Conservation (phyloP, 2,329 filamentous ascomycete species). For the Epichloe aotearoae region DNA sequence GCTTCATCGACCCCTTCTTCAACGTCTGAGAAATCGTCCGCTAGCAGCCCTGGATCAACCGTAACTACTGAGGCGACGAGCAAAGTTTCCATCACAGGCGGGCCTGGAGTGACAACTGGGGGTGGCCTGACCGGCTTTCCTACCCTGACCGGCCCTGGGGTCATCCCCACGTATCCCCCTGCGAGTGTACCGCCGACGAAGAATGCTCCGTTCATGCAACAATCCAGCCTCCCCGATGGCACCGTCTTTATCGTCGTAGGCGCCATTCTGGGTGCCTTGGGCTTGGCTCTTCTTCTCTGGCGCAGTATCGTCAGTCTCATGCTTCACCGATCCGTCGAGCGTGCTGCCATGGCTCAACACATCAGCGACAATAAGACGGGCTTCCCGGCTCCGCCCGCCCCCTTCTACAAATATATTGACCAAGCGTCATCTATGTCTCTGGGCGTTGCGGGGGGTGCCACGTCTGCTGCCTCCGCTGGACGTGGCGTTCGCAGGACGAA, state of each 20-base stretch:
- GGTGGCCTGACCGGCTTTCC: conserved; percentile 23
- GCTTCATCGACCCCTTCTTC: not conserved
- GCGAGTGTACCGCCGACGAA: conserved; percentile 69
- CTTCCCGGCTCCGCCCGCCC: conserved; percentile 43
- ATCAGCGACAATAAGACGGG: conserved; percentile 55
- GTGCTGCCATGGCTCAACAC: conserved; percentile 65
- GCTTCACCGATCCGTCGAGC: conserved; percentile 80
- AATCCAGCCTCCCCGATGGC: conserved; percentile 72
- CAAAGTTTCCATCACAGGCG: conserved; percentile 11
- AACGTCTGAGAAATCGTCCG: conserved; percentile 7
- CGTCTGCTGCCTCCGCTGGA: conserved; percentile 24
- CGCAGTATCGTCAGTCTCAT: conserved; percentile 78
- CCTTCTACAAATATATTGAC: conserved; percentile 53
- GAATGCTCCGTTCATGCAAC: conserved; percentile 83
- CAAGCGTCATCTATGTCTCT: conserved; percentile 41
- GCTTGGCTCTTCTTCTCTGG: conserved; percentile 73
- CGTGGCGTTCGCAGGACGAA: conserved; percentile 39
- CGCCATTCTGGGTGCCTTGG: conserved; percentile 72
- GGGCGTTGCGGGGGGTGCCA: conserved; percentile 16
- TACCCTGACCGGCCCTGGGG: conserved; percentile 25
- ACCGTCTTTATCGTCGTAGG: conserved; percentile 95
- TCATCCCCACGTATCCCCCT: conserved; percentile 49
- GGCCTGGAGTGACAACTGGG: conserved; percentile 9
- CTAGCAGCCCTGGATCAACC: conserved; percentile 9
- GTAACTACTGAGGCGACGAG: conserved; percentile 5